Conservation (phyloP, 306 rosid species). For the Vigna angularis region DNA sequence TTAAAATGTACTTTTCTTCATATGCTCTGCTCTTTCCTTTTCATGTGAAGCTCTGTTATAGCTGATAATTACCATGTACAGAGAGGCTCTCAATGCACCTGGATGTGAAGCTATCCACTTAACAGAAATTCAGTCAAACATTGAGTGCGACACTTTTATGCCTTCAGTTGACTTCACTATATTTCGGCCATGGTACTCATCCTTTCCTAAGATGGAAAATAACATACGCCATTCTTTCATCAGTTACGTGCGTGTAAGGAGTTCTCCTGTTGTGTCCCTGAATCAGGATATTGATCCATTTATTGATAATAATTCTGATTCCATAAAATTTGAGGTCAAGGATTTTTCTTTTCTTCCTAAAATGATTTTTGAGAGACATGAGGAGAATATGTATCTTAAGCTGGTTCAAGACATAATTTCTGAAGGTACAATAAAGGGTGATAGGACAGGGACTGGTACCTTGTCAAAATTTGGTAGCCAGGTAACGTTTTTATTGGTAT, state of each 20-base stretch:
- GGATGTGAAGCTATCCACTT: slow-evolving; percentile 92
- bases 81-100: slow-evolving; percentile 84
- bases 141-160: slow-evolving; percentile 86
- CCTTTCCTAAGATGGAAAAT: slow-evolving; percentile 81
- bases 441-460: slow-evolving; percentile 96
- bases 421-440: slow-evolving; percentile 79
- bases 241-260: slow-evolving; percentile 81
- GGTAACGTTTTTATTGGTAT: slow-evolving; percentile 57
- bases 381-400: slow-evolving; percentile 76
- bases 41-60: slow-evolving; percentile 17
- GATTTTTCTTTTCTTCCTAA: slow-evolving; percentile 86
- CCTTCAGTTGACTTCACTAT: slow-evolving; percentile 68
- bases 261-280: slow-evolving; percentile 54
- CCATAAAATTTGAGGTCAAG: slow-evolving; percentile 64
- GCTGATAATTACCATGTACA: slow-evolving; percentile 46
- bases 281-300: slow-evolving; percentile 53
- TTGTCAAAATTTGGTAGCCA: slow-evolving; percentile 93
- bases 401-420: slow-evolving; percentile 83
- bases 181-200: slow-evolving; percentile 90
- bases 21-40: neutral
- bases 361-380: slow-evolving; percentile 79
- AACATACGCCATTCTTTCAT: slow-evolving; percentile 67
- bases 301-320: slow-evolving; percentile 47
- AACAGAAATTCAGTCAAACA: slow-evolving; percentile 72
- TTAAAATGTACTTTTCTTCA: neutral